Evolutionary conservation across 2,329 filamentous ascomycete genomes (phyloP).

Genomic region (Peltaster fructicola): DNA sequence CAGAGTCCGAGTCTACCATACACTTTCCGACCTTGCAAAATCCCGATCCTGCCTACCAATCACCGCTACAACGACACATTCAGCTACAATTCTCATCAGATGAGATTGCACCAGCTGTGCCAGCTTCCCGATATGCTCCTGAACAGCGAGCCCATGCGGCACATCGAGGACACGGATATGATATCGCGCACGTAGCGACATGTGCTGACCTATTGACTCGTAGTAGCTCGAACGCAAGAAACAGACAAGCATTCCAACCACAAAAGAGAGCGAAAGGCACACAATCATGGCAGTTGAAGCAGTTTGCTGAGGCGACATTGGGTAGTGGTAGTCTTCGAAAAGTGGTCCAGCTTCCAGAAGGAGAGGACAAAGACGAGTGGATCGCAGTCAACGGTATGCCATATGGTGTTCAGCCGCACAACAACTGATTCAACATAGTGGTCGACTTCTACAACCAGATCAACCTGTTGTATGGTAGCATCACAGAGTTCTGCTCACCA

Average conservation of each 20-base stretch:
- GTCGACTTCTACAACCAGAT: slow-evolving; percentile 99
- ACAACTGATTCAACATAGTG: slow-evolving; percentile 37
- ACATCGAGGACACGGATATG: slow-evolving; percentile 11
- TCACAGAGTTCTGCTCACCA: slow-evolving; percentile 97
- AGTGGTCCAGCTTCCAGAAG: slow-evolving; percentile 90
- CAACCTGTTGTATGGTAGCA: slow-evolving; percentile 94
- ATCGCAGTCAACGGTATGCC: slow-evolving; percentile 88
- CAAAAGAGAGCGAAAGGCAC: slow-evolving; percentile 72
- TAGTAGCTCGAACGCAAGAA: slow-evolving; percentile 39
- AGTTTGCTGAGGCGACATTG: slow-evolving; percentile 94
- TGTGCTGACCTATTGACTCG: slow-evolving; percentile 21
- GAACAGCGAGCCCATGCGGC: slow-evolving; percentile 11
- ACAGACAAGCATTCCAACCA: slow-evolving; percentile 79
- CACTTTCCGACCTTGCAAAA: slow-evolving; percentile 13
- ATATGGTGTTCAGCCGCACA: not conserved
- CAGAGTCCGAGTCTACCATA: slow-evolving; percentile 25
- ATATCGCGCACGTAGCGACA: slow-evolving; percentile 9
- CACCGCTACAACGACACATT: slow-evolving; percentile 18
- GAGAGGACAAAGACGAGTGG: slow-evolving; percentile 97
- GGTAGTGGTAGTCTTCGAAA: slow-evolving; percentile 89
- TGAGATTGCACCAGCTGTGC: slow-evolving; percentile 1
- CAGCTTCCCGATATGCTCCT: slow-evolving; percentile 2
- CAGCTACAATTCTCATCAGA: slow-evolving; percentile 10
- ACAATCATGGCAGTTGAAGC: slow-evolving; percentile 80
- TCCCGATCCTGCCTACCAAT: slow-evolving; percentile 15